Percentiles rank a stretch among this genome's conserved stretches.
Conservation (phyloP, 768 basidiomycete species). For the Nidularia pulvinata region DNA sequence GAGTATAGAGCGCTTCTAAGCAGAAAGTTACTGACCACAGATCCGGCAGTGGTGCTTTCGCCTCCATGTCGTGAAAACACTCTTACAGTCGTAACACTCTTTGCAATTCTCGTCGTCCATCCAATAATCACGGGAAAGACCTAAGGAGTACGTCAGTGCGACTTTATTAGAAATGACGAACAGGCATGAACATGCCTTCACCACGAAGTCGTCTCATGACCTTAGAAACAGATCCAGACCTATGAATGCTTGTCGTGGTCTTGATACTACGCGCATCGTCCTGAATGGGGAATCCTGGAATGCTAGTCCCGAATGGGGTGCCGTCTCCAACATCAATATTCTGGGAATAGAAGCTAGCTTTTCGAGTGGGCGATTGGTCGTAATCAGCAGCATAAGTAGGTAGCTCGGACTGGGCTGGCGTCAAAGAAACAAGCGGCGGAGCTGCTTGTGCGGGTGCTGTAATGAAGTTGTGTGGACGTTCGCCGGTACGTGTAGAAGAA, state of each 20-base stretch:
- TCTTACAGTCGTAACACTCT: conserved; percentile 96
- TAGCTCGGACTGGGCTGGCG: conserved; percentile 81
- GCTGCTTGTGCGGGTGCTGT: conserved; percentile 59
- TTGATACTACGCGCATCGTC: conserved; percentile 90
- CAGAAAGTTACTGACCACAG: conserved; percentile 60
- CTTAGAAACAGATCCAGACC: conserved; percentile 86
- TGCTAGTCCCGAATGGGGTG: conserved; percentile 65
- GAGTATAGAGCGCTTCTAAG: neutral
- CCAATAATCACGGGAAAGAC: conserved; percentile 95
- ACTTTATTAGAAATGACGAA: neutral
- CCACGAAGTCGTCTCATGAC: conserved; percentile 90
- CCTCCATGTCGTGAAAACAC: conserved; percentile 91
- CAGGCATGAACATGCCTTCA: conserved; percentile 56
- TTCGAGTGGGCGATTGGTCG: conserved; percentile 57
- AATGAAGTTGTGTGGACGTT: conserved; percentile 59
- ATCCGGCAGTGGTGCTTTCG: conserved; percentile 98
- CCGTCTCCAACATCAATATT: conserved; percentile 56
- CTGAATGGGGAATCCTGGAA: conserved; percentile 91
- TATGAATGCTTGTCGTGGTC: conserved; percentile 68
- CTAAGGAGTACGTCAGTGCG: conserved; percentile 29
- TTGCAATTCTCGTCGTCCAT: conserved; percentile 97
- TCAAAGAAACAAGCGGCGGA: conserved; percentile 83
- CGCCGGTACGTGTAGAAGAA: conserved; percentile 46
- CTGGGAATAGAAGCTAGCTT: conserved; percentile 48
- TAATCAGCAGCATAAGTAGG: conserved; percentile 69